Evolutionary conservation across 1,139 yeast species (phyloP), one percentile per base, ranked within the genome.

Genomic region (Geotrichum restrictum): DNA sequence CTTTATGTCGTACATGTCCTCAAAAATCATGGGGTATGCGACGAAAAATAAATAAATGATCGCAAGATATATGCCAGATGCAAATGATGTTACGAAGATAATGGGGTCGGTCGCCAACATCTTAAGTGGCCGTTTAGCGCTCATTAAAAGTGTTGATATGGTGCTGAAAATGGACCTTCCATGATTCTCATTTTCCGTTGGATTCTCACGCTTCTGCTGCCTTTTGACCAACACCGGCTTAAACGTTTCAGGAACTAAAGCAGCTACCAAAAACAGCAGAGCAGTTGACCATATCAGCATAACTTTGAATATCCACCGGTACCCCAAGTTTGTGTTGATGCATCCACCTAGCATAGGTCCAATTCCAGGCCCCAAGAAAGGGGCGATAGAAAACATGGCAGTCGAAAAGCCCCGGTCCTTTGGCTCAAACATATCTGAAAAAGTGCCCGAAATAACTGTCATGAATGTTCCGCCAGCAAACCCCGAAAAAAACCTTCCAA

Each of bases 301-400:
- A n/a, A 82, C 80, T 73, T 85, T 79, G 49, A 80, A 80, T 68
- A 70, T 79, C 91, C 78, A 79, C 72, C 75, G 78, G 73, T 67
- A 84, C 48, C 75, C 73, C 54, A 77, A 71, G 54, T 73, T 70
- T 3, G 74, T 75, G 54, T 78, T 75, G 53, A 85, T 75, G 56
- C 83, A 83, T 1, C 88, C 91, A 43, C 85, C 80, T 6, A 83
- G 76, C n/a, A 84, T 62, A 3, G 89, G 91, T 0, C 93, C 94
- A 16, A 85, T 59, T 1, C 83, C 79, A 0, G 95, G 94, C 1
- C 93, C 95, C 14, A 83, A 69, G 63, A 85, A 84, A 0, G 91
- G 89, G 24, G 87, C 78, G 54, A 84, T 74, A 13, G 88, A 78
- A 64, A 80, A 84, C 43, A 85, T 71, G 4, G 86, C 81, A 74